Evolutionary conservation across 208 protist species (phyloP).

Genomic region (Leishmania martiniquensis): DNA sequence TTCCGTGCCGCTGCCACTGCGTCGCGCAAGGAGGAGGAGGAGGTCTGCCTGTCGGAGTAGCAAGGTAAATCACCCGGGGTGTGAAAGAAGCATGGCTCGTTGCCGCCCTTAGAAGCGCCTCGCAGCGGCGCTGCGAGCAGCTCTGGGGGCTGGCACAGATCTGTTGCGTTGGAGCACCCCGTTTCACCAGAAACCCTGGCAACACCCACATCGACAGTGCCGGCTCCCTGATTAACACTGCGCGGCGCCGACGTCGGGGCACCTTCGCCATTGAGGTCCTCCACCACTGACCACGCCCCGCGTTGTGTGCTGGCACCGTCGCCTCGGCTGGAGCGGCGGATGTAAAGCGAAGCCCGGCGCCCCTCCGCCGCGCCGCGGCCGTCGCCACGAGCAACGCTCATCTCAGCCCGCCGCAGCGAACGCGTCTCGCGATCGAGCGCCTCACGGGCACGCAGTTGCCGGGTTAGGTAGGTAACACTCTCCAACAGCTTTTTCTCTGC

Average conservation of each 20-base stretch:
- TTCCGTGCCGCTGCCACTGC: background rate
- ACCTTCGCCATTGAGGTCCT: background rate
- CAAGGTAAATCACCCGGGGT: background rate
- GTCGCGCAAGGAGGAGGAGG: slow-evolving; percentile 2
- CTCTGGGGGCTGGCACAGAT: slow-evolving; percentile 18
- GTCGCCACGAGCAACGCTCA: slow-evolving; percentile 13
- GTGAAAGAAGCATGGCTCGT: background rate
- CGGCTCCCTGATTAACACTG: background rate
- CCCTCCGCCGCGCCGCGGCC: background rate
- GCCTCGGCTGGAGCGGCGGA: background rate
- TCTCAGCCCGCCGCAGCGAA: slow-evolving; percentile 30
- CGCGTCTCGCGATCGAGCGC: slow-evolving; percentile 32
- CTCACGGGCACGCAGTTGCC: slow-evolving; percentile 47
- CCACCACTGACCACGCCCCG: background rate
- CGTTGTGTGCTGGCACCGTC: background rate
- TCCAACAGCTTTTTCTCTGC: slow-evolving; percentile 51
- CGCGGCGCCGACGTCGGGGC: background rate
- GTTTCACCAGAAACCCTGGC: background rate
- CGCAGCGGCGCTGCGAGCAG: slow-evolving; percentile 15
- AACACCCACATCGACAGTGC: background rate
- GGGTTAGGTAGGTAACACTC: slow-evolving; percentile 43
- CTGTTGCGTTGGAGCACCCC: background rate
- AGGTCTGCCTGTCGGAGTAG: background rate
- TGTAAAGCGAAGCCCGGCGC: background rate
- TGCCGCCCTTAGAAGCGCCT: background rate